These are phyloP conservation scores for Dujonia santamariae DNA, from an alignment of 1,139 yeast species.

Conservation along the genomic window DNA sequence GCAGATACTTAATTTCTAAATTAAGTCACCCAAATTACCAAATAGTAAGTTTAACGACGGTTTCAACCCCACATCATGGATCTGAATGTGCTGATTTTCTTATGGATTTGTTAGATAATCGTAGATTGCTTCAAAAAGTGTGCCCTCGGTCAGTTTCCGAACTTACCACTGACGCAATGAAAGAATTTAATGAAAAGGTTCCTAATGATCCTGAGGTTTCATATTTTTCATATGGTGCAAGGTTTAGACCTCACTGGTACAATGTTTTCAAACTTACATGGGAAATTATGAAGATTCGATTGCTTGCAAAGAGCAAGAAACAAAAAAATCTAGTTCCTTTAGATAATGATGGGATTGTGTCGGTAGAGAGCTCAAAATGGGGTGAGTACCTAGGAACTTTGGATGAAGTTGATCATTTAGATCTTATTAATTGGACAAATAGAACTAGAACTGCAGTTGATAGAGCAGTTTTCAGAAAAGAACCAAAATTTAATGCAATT, in stretches of 20 bases:
- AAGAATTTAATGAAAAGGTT: conserved; percentile 50
- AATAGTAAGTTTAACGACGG: conserved; percentile 73
- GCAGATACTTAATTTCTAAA: conserved; percentile 67
- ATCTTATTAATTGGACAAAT: conserved; percentile 80
- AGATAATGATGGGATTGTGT: conserved; percentile 83
- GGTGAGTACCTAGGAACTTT: conserved; percentile 79
- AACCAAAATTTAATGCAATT: conserved; percentile 61
- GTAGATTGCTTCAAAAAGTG: conserved; percentile 15
- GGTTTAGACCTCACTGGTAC: conserved; percentile 59
- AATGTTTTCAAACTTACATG: conserved; percentile 64
- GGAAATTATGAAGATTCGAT: conserved; percentile 44
- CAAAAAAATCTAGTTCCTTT: conserved; percentile 22
- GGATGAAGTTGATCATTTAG: conserved; percentile 78
- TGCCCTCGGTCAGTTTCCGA: conserved; percentile 53
- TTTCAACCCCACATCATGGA: conserved; percentile 87
- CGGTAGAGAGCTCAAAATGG: conserved; percentile 78
- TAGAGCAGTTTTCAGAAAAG: conserved; percentile 29
- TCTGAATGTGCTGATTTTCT: conserved; percentile 79
- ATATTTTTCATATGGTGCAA: conserved; percentile 84
- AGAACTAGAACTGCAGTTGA: conserved; percentile 36
- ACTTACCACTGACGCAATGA: conserved; percentile 56
- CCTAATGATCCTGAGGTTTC: conserved; percentile 58
- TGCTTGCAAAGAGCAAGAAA: conserved; percentile 6
- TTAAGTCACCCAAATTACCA: conserved; percentile 46
- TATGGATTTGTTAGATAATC: conserved; percentile 23